Base-by-base conservation (phyloP, 2,329 filamentous ascomycete species). In the Verticillium isaacii region DNA sequence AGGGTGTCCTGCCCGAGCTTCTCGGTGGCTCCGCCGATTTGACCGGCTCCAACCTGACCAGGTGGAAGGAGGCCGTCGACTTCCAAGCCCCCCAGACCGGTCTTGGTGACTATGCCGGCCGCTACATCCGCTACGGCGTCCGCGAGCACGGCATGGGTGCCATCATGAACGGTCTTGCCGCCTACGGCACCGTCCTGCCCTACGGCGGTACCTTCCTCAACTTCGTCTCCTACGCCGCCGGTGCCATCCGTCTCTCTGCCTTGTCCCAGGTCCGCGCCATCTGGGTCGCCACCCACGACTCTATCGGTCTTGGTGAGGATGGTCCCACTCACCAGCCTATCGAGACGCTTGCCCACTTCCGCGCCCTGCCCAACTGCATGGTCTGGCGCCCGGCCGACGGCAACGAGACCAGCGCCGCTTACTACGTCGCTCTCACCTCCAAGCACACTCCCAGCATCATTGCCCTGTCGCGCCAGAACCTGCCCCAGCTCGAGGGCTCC, bases 251-350 rank as follows among this genome's bases (percentile, higher is more conserved):
- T 80, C 88, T 99, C 65, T 97, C 93, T 41, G 89, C 95, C 50
- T 87, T 99, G 70, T 96, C 93, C 56, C 93, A 91, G 78, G 85
- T 93, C 77, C 94, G 94, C 72, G 85, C 88, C 75, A 93, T 99
- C 83, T 96, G 95, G 89, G 86, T 98, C 71, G 94, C 95, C 73
- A 98, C 94, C 70, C 94, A 98, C 86, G 94, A 98, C 86, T 97
- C 94, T 68, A 99, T 99, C 72, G 95, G 95, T 84, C 92, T 98
- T 69, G 95, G 95, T 80, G 95, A 99, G 83, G 95, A 99, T 74
- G 95, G 95, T 66, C 94, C 95, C 70, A 99, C 95, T 62, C 95
- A 99, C 83, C 95, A 99, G 86, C 95, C 95, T 77, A 97, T 99
- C 71, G 95, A 99, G 88, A 97, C 93, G 55, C 88, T 98, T 66